Percentiles rank a stretch among this genome's conserved stretches.
Evolutionary conservation across 2,329 filamentous ascomycete species (phyloP).

Genomic region (Aspergillus viridinutans): DNA sequence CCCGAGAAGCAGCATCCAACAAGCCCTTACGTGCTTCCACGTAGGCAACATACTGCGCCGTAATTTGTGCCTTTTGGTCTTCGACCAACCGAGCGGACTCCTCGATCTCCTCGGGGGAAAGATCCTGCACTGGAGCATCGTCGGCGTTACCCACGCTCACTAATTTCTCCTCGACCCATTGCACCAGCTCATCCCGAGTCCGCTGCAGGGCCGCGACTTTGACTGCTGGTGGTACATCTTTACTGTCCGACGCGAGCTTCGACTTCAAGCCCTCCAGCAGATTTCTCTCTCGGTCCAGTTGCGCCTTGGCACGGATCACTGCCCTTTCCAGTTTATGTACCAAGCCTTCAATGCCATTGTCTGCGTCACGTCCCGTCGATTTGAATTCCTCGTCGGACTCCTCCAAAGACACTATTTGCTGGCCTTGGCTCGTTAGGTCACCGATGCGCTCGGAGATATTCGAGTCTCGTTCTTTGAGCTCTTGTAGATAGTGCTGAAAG

Average conservation of each 20-base stretch:
- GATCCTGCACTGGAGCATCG: slow-evolving; percentile 23
- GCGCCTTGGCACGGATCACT: slow-evolving; percentile 33
- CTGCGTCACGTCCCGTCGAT: slow-evolving; percentile 5
- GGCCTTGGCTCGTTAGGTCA: slow-evolving; percentile 9
- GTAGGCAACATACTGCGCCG: slow-evolving; percentile 34
- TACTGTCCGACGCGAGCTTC: slow-evolving; percentile 13
- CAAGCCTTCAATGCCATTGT: slow-evolving; percentile 28
- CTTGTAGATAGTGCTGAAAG: slow-evolving; percentile 44
- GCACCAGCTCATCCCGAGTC: slow-evolving; percentile 47
- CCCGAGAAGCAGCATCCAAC: slow-evolving; percentile 32
- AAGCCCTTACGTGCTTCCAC: slow-evolving; percentile 33
- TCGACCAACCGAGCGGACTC: slow-evolving; percentile 27
- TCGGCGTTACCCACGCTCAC: slow-evolving; percentile 32
- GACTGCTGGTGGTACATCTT: slow-evolving; percentile 8
- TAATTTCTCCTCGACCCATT: slow-evolving; percentile 50
- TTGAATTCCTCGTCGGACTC: slow-evolving; percentile 11
- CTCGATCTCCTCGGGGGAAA: slow-evolving; percentile 27
- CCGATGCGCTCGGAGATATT: slow-evolving; percentile 19
- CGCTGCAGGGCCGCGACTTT: slow-evolving; percentile 38
- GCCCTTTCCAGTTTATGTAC: slow-evolving; percentile 37
- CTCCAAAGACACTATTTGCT: slow-evolving; percentile 14
- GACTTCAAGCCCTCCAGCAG: slow-evolving; percentile 31
- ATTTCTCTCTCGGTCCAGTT: slow-evolving; percentile 34
- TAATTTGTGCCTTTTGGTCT: slow-evolving; percentile 30
- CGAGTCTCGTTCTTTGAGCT: slow-evolving; percentile 31